phyloP scores from a whole-genome alignment of 1,139 yeast species.

The Lodderomyces oxycetoniae region DNA sequence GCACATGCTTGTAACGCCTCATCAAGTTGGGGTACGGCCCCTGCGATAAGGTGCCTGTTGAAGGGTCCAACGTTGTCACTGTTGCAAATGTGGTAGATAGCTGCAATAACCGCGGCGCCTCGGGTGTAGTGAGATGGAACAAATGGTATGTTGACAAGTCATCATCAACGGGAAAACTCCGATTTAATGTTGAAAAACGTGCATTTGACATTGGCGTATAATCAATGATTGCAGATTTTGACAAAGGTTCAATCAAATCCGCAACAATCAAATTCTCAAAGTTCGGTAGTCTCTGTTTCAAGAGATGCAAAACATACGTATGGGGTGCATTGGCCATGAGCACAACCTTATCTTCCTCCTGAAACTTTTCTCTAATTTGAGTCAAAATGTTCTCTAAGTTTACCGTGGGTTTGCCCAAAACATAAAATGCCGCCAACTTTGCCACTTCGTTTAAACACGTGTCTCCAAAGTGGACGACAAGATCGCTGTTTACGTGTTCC shows the following conservation, averaged over 20 bases:
- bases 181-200: slow-evolving; percentile 6
- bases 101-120: slow-evolving; percentile 72
- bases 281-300: slow-evolving; percentile 29
- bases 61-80: slow-evolving; percentile 47
- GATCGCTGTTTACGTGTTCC: slow-evolving; percentile 81
- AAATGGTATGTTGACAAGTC: slow-evolving; percentile 43
- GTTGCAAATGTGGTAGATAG: slow-evolving; percentile 64
- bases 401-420: slow-evolving; percentile 63
- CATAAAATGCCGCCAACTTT: slow-evolving; percentile 67
- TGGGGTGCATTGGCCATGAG: slow-evolving; percentile 69
- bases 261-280: slow-evolving; percentile 48
- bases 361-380: slow-evolving; percentile 36
- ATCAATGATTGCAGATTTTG: slow-evolving; percentile 39
- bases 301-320: slow-evolving; percentile 33
- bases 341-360: slow-evolving; percentile 33
- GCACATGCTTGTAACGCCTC: slow-evolving; percentile 82
- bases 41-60: slow-evolving; percentile 21
- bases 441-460: slow-evolving; percentile 83
- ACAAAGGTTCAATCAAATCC: slow-evolving; percentile 34
- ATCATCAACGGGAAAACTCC: slow-evolving; percentile 18
- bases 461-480: slow-evolving; percentile 90
- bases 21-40: slow-evolving; percentile 76
- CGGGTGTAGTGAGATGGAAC: slow-evolving; percentile 70
- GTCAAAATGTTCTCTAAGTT: slow-evolving; percentile 30
- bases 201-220: slow-evolving; percentile 20